phyloP scores from a whole-genome alignment of 2,329 filamentous ascomycete species.

The Neophaeococcomyces mojaviensis region DNA sequence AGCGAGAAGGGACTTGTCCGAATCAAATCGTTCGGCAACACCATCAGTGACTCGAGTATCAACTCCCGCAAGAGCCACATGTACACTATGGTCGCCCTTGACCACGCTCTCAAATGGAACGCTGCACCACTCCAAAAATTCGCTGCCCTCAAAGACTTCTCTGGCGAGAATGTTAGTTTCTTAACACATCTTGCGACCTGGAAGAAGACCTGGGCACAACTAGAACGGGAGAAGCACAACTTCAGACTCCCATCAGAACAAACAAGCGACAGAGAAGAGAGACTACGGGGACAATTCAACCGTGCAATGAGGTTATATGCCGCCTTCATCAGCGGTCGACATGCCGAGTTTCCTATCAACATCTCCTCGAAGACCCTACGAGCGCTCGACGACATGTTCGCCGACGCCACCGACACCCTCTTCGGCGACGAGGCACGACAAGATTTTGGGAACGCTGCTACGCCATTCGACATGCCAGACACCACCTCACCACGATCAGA shows the following conservation, averaged over 20 bases:
- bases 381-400: slow-evolving; percentile 10
- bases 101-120: slow-evolving; percentile 50
- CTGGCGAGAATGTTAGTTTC: slow-evolving; percentile 60
- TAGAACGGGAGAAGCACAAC: slow-evolving; percentile 5
- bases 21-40: slow-evolving; percentile 3
- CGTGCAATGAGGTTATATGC: slow-evolving; percentile 51
- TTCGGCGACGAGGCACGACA: slow-evolving; percentile 37
- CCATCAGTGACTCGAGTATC: slow-evolving; percentile 14
- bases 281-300: slow-evolving; percentile 39
- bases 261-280: slow-evolving; percentile 15
- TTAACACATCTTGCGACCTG: slow-evolving; percentile 50
- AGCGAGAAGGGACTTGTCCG: slow-evolving; percentile 2
- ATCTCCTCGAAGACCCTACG: slow-evolving; percentile 18
- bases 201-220: slow-evolving; percentile 33
- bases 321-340: slow-evolving; percentile 48
- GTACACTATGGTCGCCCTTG: slow-evolving; percentile 45
- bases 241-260: slow-evolving; percentile 9
- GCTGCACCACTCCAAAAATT: slow-evolving; percentile 52
- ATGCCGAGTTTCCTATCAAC: slow-evolving; percentile 57
- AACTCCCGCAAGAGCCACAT: slow-evolving; percentile 8
- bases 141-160: slow-evolving; percentile 56
- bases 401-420: background rate
- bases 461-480: slow-evolving; percentile 14
- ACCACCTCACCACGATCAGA: slow-evolving; percentile 2
- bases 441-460: slow-evolving; percentile 16